Evolutionary conservation across 2,329 filamentous ascomycete genomes (phyloP).

Genomic region (Aspergillus sp.): DNA sequence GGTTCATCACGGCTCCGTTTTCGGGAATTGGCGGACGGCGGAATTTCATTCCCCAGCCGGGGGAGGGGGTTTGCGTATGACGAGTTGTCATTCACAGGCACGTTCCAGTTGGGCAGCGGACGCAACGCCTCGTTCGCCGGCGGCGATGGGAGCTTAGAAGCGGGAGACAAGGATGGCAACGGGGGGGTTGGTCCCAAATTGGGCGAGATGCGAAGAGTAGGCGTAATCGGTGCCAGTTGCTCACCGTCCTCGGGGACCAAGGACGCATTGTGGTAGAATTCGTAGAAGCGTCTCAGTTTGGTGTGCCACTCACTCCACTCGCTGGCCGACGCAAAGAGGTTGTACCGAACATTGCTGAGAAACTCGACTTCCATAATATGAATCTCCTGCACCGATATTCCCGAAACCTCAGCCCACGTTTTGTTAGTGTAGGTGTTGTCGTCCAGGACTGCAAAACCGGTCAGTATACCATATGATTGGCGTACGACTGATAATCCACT

Average conservation of each 20-base stretch:
- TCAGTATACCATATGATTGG: no score
- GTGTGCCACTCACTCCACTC: conserved; percentile 84
- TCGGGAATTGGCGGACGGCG: conserved; percentile 28
- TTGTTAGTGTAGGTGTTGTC: conserved; percentile 99
- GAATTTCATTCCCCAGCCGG: conserved; percentile 15
- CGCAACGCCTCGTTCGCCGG: conserved; percentile 23
- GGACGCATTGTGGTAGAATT: conserved; percentile 68
- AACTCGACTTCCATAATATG: conserved; percentile 99
- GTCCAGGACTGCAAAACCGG: conserved; percentile 54
- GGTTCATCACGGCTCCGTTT: conserved; percentile 54
- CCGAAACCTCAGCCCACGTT: conserved; percentile 97
- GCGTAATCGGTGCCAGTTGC: conserved; percentile 16
- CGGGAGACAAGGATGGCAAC: conserved; percentile 21
- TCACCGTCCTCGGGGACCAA: conserved; percentile 35
- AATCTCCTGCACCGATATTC: conserved; percentile 87
- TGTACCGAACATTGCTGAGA: conserved; percentile 95
- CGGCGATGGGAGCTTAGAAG: conserved; percentile 36
- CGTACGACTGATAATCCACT: no score
- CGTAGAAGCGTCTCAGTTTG: conserved; percentile 72
- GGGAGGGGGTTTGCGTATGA: conserved; percentile 14
- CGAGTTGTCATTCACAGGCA: conserved; percentile 17
- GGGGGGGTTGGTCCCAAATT: conserved; percentile 27
- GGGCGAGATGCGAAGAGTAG: conserved; percentile 27
- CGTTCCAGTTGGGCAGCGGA: conserved; percentile 20
- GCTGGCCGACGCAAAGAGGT: conserved; percentile 72